A percentile compares a stretch with the other conserved stretches of the same genome.
Conservation (phyloP, 805 yeast species). For the Yamadazyma insecticola region DNA sequence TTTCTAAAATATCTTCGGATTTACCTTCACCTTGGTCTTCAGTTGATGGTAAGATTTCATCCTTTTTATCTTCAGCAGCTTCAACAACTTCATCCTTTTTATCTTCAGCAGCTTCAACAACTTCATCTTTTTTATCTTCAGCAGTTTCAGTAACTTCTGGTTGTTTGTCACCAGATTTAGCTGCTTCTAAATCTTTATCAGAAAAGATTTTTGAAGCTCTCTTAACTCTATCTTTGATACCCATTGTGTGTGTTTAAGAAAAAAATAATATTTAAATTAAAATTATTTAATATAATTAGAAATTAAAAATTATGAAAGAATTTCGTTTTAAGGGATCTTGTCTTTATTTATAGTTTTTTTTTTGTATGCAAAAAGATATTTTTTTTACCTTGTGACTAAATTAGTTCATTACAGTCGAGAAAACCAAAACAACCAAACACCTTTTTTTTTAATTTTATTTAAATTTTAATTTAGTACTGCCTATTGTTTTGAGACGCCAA, state of each 20-base stretch:
- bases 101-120: constrained; percentile 2
- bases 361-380: no score
- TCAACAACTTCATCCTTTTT: constrained; percentile 3
- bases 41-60: constrained; percentile 4
- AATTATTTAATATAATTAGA: no score
- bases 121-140: constrained; percentile 3
- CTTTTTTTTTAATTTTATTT: no score
- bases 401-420: no score
- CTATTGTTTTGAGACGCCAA: no score
- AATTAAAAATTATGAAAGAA: background rate
- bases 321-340: background rate
- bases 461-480: no score
- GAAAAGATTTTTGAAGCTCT: constrained; percentile 34
- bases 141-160: constrained; percentile 2
- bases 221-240: constrained; percentile 34
- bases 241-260: no score
- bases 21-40: constrained; percentile 6
- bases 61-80: constrained; percentile 4
- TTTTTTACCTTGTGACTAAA: no score
- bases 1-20: constrained; percentile 6
- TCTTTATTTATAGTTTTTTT: constrained; percentile 1
- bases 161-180: constrained; percentile 24
- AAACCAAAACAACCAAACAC: no score
- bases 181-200: no score
- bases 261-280: no score